phyloP scores from a whole-genome alignment of 192 early-diverging fungal species.

The Podila verticillata region DNA sequence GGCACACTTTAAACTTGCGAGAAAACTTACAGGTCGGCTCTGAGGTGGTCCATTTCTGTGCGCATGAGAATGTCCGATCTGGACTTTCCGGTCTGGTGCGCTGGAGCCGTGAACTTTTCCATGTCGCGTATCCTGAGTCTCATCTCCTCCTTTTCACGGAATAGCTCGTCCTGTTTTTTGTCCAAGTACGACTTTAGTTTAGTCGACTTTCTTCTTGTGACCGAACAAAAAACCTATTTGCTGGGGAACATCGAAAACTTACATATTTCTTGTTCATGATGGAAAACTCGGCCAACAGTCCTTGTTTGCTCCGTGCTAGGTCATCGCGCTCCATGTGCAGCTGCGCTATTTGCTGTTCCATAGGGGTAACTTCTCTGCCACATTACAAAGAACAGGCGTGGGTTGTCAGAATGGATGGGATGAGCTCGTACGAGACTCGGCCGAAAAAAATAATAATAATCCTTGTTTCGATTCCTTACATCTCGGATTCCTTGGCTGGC shows the following conservation, averaged over 20 bases:
- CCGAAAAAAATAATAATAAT: not conserved
- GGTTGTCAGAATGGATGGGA: too few species aligned
- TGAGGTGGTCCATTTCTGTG: slow-evolving; percentile 87
- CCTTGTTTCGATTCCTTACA: slow-evolving; percentile 8
- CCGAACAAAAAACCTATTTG: too few species aligned
- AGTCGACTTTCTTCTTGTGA: not conserved
- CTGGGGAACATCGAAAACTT: too few species aligned
- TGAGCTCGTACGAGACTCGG: not conserved
- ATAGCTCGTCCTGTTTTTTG: slow-evolving; percentile 69
- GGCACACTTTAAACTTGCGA: not conserved
- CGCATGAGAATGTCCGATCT: slow-evolving; percentile 81
- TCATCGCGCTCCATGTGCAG: slow-evolving; percentile 36
- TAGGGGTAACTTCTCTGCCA: slow-evolving; percentile 23
- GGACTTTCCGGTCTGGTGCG: slow-evolving; percentile 77
- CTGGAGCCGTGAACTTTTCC: slow-evolving; percentile 75
- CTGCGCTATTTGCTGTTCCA: slow-evolving; percentile 41
- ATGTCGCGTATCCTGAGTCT: slow-evolving; percentile 79
- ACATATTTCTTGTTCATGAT: slow-evolving; percentile 46
- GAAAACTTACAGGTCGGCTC: slow-evolving; percentile 77
- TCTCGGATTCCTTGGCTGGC: slow-evolving; percentile 24
- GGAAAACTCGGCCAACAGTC: slow-evolving; percentile 14
- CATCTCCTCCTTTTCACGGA: slow-evolving; percentile 76
- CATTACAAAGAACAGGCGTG: not conserved
- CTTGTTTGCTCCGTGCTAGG: slow-evolving; percentile 40
- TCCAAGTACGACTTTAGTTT: not conserved